These are phyloP conservation scores for Pyronema domesticum DNA, from an alignment of 495 filamentous ascomycete genomes.

Conservation along the genomic window DNA sequence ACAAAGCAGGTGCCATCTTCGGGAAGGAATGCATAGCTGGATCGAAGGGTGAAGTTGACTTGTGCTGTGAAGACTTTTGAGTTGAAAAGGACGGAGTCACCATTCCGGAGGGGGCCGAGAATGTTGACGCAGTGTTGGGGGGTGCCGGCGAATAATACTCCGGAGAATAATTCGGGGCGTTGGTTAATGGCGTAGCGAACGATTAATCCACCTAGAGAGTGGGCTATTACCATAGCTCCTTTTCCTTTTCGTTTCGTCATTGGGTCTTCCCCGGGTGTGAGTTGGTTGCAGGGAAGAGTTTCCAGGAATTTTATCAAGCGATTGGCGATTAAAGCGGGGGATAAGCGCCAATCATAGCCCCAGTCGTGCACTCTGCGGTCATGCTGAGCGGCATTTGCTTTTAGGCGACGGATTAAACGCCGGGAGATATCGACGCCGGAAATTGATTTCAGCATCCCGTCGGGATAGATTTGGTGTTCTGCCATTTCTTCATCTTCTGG, in stretches of 20 bases:
- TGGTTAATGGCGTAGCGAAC: constrained; percentile 80
- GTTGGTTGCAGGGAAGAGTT: constrained; percentile 53
- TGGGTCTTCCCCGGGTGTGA: constrained; percentile 6
- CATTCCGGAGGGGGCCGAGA: constrained; percentile 73
- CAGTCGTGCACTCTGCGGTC: constrained; percentile 71
- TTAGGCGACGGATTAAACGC: constrained; percentile 57
- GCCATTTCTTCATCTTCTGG: constrained; percentile 74
- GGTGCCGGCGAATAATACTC: constrained; percentile 70
- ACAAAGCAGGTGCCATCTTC: constrained; percentile 81
- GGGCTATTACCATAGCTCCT: constrained; percentile 70
- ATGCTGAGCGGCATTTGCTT: constrained; percentile 43
- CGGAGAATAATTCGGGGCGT: constrained; percentile 69
- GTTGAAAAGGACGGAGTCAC: constrained; percentile 77
- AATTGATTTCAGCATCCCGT: constrained; percentile 74
- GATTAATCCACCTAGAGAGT: constrained; percentile 79
- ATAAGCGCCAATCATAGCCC: constrained; percentile 90
- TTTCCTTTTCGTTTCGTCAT: constrained; percentile 30
- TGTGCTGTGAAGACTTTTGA: constrained; percentile 83
- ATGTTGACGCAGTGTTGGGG: constrained; percentile 82
- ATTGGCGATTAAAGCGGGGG: constrained; percentile 56
- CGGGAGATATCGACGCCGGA: constrained; percentile 82
- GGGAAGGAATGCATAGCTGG: constrained; percentile 67
- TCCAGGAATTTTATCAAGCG: constrained; percentile 55
- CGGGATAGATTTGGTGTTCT: constrained; percentile 61
- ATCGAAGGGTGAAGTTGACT: constrained; percentile 85